Evolutionary conservation across 2,329 filamentous ascomycete genomes (phyloP), one percentile per base, ranked within the genome.

Genomic region (Pyrenophora graminea): DNA sequence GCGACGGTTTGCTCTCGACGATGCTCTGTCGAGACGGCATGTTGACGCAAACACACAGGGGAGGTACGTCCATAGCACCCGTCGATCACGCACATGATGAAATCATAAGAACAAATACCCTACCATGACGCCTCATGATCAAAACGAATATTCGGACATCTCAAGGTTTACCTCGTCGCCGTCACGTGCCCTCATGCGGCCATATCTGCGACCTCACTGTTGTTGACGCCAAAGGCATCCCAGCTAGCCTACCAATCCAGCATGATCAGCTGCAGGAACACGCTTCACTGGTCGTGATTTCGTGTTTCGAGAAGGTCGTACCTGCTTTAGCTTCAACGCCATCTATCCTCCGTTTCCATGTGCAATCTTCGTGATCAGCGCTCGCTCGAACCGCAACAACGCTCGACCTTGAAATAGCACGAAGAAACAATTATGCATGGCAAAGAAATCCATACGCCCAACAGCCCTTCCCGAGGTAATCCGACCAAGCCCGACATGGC

Each of bases 301-400:
- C 42, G 39, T 30, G 41, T 32, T 34, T 42, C 45, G 30, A 39
- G 33, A 34, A 48, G 19, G 33, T n/a, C 36, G 48, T 55, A 55
- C 53, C 48, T 55, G 53, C 53, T 39, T 53, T 48, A 53, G 48
- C 41, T 33, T 38, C 15, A n/a, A 15, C 23, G 31, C 37, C 42
- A 19, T 21, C 18, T 18, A 15, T 33, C 38, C 38, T 19, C 8
- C 19, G 27, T 8, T 19, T 23, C 38, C 38, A 42, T 30, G 7
- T 6, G 18, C n/a, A 32, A 2, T 32, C 15, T 21, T 18, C 27
- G 36, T 23, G 9, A n/a, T 12, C 31, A n/a, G 42, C 43, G 27
- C 19, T 39, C 43, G 44, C 36, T 13, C 15, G n/a, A 32, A 36
- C 44, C 44, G 25, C 8, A 36, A 23, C 4, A 39, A 10, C 25